Percentiles rank a stretch among this genome's conserved stretches.
phyloP scores from a whole-genome alignment of 169 alveolate species.

The Blepharisma undulans region DNA sequence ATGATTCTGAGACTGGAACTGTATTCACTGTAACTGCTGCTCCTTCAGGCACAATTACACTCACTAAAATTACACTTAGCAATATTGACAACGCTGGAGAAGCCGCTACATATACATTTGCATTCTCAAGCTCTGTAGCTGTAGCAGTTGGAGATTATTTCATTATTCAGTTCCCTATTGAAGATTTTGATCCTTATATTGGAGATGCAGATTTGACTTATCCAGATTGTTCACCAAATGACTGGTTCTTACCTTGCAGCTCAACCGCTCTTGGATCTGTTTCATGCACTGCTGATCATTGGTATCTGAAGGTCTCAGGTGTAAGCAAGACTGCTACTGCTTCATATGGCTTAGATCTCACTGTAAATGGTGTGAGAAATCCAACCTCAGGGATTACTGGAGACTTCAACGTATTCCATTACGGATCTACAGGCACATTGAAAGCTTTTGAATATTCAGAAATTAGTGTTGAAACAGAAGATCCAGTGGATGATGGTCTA shows the following conservation, averaged over 20 bases:
- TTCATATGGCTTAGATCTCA: too few species aligned
- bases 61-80: not conserved
- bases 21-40: not conserved
- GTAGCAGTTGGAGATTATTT: not conserved
- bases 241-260: not conserved
- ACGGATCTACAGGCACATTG: not conserved
- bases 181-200: constrained; percentile 3
- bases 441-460: not conserved
- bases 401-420: not conserved
- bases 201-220: not conserved
- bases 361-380: not conserved
- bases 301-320: not conserved
- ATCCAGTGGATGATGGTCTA: not conserved
- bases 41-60: not conserved
- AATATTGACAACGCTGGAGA: constrained; percentile 9
- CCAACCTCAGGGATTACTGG: not conserved
- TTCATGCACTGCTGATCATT: not conserved
- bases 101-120: not conserved
- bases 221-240: not conserved
- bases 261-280: not conserved
- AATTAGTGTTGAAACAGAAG: not conserved
- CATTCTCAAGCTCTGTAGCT: not conserved
- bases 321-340: not conserved
- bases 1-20: too few species aligned
- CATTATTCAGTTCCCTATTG: constrained; percentile 24